Percentiles rank a stretch among this genome's conserved stretches.
These are phyloP conservation scores for Jasminum sambac DNA, from an alignment of 257 asterid species.

Conservation along the genomic window DNA sequence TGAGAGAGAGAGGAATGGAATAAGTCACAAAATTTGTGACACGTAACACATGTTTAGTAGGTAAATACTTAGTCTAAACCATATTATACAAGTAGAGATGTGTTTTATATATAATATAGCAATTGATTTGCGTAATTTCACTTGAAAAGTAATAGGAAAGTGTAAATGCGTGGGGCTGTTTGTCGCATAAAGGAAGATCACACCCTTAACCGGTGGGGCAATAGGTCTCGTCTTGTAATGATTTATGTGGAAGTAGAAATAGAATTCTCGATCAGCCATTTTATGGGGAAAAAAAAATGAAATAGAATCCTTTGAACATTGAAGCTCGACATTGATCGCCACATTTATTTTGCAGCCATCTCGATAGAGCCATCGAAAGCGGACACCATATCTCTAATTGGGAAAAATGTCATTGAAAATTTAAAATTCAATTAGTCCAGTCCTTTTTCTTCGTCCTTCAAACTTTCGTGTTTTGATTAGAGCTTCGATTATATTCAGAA, in stretches of 20 bases:
- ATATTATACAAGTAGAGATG: no score
- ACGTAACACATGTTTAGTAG: no score
- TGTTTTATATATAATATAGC: no score
- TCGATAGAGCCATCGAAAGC: background rate
- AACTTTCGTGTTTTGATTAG: no score
- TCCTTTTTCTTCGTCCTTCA: no score
- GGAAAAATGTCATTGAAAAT: background rate
- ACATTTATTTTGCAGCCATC: background rate
- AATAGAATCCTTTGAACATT: background rate
- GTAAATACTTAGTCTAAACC: no score
- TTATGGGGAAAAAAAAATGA: no score
- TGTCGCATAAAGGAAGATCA: conserved; percentile 2
- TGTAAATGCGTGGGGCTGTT: background rate
- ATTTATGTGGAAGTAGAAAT: background rate
- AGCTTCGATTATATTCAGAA: no score
- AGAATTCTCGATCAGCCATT: background rate
- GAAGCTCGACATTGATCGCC: background rate
- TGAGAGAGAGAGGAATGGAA: no score
- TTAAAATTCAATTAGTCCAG: background rate
- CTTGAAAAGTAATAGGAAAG: background rate
- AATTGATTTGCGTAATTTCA: background rate
- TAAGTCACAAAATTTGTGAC: background rate
- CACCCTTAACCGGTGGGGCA: background rate
- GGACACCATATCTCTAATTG: background rate
- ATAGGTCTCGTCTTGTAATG: background rate